Base-by-base conservation (phyloP, 1,284 basidiomycete species). In the Phellinidium pouzarii region DNA sequence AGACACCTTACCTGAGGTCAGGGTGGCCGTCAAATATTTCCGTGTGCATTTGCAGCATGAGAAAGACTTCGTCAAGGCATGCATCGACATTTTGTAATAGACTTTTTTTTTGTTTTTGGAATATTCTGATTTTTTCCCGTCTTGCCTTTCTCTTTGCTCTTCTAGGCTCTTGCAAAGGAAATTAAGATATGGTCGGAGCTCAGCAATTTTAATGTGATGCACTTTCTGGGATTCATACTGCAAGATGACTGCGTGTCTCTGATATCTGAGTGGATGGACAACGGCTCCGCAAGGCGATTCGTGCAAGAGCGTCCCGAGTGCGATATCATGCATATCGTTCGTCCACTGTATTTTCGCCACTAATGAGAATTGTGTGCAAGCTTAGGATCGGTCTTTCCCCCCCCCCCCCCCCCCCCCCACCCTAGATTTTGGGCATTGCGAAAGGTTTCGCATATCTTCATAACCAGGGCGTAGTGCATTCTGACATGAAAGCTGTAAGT, bases 401-500 rank as follows among this genome's bases (percentile, higher is more conserved):
- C n/a, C n/a, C n/a, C n/a, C n/a, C n/a, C n/a, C n/a, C n/a, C n/a
- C n/a, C n/a, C n/a, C n/a, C n/a, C n/a, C n/a, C n/a, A n/a, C n/a
- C n/a, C n/a, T n/a, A 51, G 49, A 31, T 51, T 29, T 12, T 22
- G 9, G 49, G 49, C 6, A 51, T 44, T 8, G 49, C 49, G n/a
- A 14, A 44, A 14, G 49, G 49, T n/a, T 5, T 43, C 11, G 8
- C 22, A 14, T 51, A 51, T 34, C 25, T 44, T 5, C 49, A 51
- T 31, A 19, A 25, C 3, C 11, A 42, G 9, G 42, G 44, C 29
- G 29, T 51, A 22, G 40, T 51, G 4, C 49, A 51, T 34, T 43
- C 41, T 4, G 49, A 51, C n/a, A 34, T 51, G n/a, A 51, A 51
- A 27, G 11, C 26, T 12, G 49, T 51, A 19, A 23, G 49, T 44